Evolutionary conservation across 768 basidiomycete species (phyloP).

Genomic region (Lepiota venenata): DNA sequence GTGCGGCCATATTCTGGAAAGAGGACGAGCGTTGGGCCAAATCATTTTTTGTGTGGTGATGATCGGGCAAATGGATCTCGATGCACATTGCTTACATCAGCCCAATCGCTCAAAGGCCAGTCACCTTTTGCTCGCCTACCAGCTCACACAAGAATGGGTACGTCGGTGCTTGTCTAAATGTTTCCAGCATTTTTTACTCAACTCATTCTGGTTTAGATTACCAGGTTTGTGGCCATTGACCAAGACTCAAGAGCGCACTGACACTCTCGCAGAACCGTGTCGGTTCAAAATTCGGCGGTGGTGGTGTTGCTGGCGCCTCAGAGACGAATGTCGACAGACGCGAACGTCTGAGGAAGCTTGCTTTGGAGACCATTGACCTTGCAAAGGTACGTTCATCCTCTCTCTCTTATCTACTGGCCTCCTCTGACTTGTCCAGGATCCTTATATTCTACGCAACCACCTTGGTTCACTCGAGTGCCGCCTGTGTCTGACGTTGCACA

Average conservation of each 20-base stretch:
- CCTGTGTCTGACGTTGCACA: constrained; percentile 94
- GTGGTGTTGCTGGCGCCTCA: constrained; percentile 92
- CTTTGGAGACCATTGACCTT: constrained; percentile 95
- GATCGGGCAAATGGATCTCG: constrained; percentile 23
- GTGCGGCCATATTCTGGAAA: constrained; percentile 36
- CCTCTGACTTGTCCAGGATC: constrained; percentile 53
- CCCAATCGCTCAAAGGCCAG: background rate
- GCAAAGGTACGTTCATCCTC: constrained; percentile 66
- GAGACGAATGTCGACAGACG: constrained; percentile 95
- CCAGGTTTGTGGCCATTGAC: constrained; percentile 44
- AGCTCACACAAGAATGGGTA: constrained; percentile 30
- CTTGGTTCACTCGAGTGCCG: constrained; percentile 98
- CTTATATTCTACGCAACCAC: constrained; percentile 98
- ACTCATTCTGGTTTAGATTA: constrained; percentile 45
- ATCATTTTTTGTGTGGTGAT: constrained; percentile 20
- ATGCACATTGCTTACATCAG: constrained; percentile 12
- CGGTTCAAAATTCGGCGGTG: constrained; percentile 93
- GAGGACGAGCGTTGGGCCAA: constrained; percentile 2
- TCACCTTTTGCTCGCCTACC: background rate
- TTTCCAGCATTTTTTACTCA: constrained; percentile 1
- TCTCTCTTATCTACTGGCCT: background rate
- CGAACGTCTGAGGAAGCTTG: constrained; percentile 92
- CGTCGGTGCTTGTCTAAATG: constrained; percentile 14
- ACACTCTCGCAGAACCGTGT: constrained; percentile 74
- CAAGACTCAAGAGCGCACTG: background rate